Evolutionary conservation across 768 basidiomycete genomes (phyloP).

Genomic region (Hypholoma sublateritium): DNA sequence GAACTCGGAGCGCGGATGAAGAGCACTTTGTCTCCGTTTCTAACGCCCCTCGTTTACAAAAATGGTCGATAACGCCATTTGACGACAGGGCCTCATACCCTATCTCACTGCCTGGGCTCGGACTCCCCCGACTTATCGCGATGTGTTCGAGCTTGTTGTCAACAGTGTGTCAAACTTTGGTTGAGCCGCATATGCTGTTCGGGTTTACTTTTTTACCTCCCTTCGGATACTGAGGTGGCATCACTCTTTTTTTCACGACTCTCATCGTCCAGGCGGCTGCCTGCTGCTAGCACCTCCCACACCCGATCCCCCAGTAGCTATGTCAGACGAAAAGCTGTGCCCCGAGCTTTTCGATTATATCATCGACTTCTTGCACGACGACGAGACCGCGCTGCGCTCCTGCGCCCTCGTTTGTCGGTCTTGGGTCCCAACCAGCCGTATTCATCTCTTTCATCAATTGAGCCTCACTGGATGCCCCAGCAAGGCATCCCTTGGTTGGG

Average conservation of each 20-base stretch:
- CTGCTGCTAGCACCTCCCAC: background rate
- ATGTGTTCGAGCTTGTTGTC: slow-evolving; percentile 7
- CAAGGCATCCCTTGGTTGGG: slow-evolving; percentile 9
- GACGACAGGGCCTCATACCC: background rate
- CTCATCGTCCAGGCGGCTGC: background rate
- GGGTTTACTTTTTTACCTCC: background rate
- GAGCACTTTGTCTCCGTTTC: slow-evolving; percentile 3
- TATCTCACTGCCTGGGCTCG: background rate
- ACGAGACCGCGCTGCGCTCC: slow-evolving; percentile 19
- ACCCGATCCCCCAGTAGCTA: background rate
- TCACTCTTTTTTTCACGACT: background rate
- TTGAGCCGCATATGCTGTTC: background rate
- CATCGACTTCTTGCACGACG: slow-evolving; percentile 28
- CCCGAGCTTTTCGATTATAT: slow-evolving; percentile 27
- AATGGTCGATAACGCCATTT: slow-evolving; percentile 2
- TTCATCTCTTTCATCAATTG: slow-evolving; percentile 23
- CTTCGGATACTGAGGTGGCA: slow-evolving; percentile 3
- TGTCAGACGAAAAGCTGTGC: slow-evolving; percentile 14
- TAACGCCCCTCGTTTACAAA: background rate
- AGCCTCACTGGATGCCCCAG: slow-evolving; percentile 15
- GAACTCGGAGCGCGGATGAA: background rate
- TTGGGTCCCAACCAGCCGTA: slow-evolving; percentile 26
- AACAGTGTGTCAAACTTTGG: slow-evolving; percentile 1
- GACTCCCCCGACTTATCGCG: slow-evolving; percentile 4
- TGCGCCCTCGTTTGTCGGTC: slow-evolving; percentile 24